A percentile compares a stretch with the other conserved stretches of the same genome.
Evolutionary conservation across 192 early-diverging fungal genomes (phyloP).

Genomic region (Lobosporangium transversale): DNA sequence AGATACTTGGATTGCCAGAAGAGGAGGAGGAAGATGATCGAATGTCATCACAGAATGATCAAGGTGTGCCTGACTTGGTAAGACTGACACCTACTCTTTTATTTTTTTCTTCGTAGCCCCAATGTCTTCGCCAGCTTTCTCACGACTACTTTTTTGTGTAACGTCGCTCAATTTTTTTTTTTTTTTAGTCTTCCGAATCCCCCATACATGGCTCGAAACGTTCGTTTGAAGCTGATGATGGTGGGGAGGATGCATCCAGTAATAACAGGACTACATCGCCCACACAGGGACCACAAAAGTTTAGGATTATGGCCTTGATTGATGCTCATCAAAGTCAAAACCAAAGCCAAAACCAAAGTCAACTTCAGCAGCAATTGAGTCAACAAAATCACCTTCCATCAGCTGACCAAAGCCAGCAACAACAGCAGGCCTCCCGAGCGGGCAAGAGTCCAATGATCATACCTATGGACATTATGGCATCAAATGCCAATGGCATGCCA

Average conservation of each 20-base stretch:
- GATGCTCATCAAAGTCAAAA: constrained; percentile 43
- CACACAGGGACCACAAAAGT: constrained; percentile 46
- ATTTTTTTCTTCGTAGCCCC: neutral
- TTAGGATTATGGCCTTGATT: constrained; percentile 51
- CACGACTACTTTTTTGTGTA: neutral
- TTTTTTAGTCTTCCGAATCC: constrained; percentile 16
- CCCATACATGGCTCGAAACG: constrained; percentile 45
- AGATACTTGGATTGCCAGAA: constrained; percentile 46
- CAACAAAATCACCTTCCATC: too few relatives aligned
- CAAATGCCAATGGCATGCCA: neutral
- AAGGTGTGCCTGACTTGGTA: constrained; percentile 35
- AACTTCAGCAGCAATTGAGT: constrained; percentile 8
- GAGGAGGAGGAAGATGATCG: constrained; percentile 35
- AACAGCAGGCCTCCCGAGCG: neutral
- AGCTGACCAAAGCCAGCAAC: neutral
- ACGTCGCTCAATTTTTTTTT: too few relatives aligned
- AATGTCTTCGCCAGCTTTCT: neutral
- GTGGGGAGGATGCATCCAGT: too few relatives aligned
- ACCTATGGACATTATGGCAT: constrained; percentile 4
- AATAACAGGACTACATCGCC: constrained; percentile 18
- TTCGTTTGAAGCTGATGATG: constrained; percentile 24
- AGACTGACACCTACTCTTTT: neutral
- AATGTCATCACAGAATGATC: constrained; percentile 25
- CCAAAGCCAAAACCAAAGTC: constrained; percentile 16
- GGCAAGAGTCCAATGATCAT: constrained; percentile 5